Evolutionary conservation across 225 moss, liverwort and hornwort genomes (phyloP).

Genomic region (Asterella californica): DNA sequence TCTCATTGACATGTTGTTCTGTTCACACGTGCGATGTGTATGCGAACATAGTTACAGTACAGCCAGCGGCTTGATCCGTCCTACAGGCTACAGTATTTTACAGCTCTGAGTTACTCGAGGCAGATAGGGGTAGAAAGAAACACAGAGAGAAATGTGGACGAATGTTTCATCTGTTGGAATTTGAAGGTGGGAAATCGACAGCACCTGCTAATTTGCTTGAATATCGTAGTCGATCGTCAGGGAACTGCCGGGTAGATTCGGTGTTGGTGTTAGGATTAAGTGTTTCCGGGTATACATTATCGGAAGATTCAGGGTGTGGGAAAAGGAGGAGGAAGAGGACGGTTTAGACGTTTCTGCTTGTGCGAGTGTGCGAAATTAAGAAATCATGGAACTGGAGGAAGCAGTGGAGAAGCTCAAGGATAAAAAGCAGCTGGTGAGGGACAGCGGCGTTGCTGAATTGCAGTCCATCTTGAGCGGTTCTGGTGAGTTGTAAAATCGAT

Average conservation of each 20-base stretch:
- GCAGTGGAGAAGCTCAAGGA: conserved; percentile 62
- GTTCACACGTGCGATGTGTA: neutral
- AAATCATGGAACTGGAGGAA: conserved; percentile 57
- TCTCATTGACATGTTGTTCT: neutral
- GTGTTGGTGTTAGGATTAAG: neutral
- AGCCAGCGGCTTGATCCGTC: conserved; percentile 9
- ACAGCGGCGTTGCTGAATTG: conserved; percentile 58
- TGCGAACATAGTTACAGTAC: neutral
- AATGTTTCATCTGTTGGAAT: too few relatives aligned
- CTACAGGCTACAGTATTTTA: neutral
- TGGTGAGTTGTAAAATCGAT: conserved; percentile 26
- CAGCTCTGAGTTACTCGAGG: neutral
- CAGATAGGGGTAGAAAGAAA: neutral
- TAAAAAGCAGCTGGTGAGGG: conserved; percentile 66
- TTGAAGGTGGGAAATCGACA: conserved; percentile 4
- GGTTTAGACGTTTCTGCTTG: neutral
- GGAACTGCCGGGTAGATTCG: neutral
- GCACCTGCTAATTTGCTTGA: neutral
- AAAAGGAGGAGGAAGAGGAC: neutral
- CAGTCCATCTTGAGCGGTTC: conserved; percentile 48
- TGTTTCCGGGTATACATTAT: neutral
- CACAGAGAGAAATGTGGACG: neutral
- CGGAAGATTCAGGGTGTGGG: neutral
- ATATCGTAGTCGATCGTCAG: neutral
- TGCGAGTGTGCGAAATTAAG: neutral